phyloP scores from a whole-genome alignment of 768 basidiomycete species.

The Asterophora lycoperdoides region DNA sequence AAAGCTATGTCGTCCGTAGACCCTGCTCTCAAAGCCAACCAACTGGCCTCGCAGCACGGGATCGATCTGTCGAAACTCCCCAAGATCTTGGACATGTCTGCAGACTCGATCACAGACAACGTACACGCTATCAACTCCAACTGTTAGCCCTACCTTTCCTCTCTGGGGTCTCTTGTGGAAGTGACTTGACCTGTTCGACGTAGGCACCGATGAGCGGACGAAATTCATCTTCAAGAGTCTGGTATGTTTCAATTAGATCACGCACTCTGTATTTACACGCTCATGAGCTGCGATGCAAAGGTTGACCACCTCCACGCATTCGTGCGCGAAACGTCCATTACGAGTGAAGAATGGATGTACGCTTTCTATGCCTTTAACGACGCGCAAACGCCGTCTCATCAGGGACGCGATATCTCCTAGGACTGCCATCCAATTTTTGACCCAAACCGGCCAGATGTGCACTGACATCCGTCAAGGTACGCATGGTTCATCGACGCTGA shows the following conservation, averaged over 20 bases:
- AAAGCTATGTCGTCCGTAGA: conserved; percentile 8
- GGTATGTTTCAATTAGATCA: conserved; percentile 20
- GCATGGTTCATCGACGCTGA: conserved; percentile 5
- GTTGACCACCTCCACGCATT: conserved; percentile 72
- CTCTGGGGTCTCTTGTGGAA: background rate
- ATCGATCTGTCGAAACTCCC: conserved; percentile 40
- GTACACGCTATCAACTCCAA: conserved; percentile 36
- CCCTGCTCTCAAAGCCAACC: conserved; percentile 25
- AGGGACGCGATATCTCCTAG: conserved; percentile 18
- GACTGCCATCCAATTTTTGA: conserved; percentile 72
- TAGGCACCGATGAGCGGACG: conserved; percentile 37
- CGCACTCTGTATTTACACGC: background rate
- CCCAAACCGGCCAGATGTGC: conserved; percentile 67
- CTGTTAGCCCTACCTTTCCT: conserved; percentile 25
- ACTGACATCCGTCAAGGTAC: conserved; percentile 57
- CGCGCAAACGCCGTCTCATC: background rate
- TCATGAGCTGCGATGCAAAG: conserved; percentile 25
- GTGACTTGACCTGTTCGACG: background rate
- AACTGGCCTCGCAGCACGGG: conserved; percentile 29
- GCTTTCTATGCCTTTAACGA: conserved; percentile 5
- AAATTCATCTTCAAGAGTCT: conserved; percentile 42
- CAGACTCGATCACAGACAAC: conserved; percentile 38
- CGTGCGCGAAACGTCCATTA: conserved; percentile 67
- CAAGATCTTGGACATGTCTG: conserved; percentile 36
- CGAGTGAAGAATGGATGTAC: conserved; percentile 83